phyloP scores from a whole-genome alignment of 495 filamentous ascomycete genomes.

The Aspergillus nanangensis region DNA sequence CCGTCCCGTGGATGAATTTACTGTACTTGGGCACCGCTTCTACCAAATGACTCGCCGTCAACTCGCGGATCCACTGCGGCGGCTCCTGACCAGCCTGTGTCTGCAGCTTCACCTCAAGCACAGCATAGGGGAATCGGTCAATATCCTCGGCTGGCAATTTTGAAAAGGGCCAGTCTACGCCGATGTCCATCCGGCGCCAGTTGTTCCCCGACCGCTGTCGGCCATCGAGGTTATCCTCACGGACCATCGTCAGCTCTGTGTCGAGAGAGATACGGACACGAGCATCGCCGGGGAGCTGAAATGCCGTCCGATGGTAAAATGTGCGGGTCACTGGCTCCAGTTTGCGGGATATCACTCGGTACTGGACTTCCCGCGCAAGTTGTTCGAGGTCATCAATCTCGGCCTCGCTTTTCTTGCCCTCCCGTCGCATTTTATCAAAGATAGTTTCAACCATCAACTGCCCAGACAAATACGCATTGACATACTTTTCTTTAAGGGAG shows the following conservation, averaged over 20 bases:
- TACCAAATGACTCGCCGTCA: constrained; percentile 89
- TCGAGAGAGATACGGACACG: constrained; percentile 96
- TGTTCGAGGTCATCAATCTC: constrained; percentile 89
- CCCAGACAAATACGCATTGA: constrained; percentile 83
- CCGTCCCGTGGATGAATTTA: constrained; percentile 96
- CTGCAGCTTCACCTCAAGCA: constrained; percentile 96
- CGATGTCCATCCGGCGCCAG: constrained; percentile 97
- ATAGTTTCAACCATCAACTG: constrained; percentile 73
- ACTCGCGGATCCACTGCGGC: constrained; percentile 89
- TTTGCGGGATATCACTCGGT: constrained; percentile 77
- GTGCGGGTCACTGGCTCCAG: constrained; percentile 84
- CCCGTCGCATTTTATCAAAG: constrained; percentile 92
- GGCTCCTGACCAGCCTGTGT: constrained; percentile 97
- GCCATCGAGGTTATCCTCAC: constrained; percentile 93
- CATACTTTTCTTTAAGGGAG: constrained; percentile 90
- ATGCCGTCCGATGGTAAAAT: constrained; percentile 97
- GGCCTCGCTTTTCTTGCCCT: constrained; percentile 85
- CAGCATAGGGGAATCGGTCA: constrained; percentile 90
- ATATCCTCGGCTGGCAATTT: constrained; percentile 82
- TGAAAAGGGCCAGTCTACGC: constrained; percentile 90
- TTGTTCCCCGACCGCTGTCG: constrained; percentile 71
- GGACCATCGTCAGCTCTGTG: constrained; percentile 88
- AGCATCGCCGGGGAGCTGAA: constrained; percentile 94
- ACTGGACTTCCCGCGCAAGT: constrained; percentile 88
- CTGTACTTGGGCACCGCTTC: constrained; percentile 98